phyloP scores from a whole-genome alignment of 371 early-diverging fungal species.

The Mucor indicus region DNA sequence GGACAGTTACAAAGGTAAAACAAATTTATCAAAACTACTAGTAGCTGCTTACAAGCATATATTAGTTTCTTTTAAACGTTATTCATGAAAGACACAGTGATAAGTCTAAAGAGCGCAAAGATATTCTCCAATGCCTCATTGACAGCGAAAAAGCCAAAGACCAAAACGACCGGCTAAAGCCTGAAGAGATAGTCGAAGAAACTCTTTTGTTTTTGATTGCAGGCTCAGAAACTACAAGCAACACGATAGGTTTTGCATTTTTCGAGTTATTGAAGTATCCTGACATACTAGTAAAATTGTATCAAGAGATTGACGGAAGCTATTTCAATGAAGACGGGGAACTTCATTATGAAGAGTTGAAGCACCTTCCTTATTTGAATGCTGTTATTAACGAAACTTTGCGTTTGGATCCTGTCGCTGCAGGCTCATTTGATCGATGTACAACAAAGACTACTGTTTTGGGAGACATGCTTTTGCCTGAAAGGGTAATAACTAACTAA shows the following conservation, averaged over 20 bases:
- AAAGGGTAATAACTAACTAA: slow-evolving; percentile 21
- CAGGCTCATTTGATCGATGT: slow-evolving; percentile 20
- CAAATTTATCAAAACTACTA: too few relatives aligned
- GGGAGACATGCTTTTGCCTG: slow-evolving; percentile 15
- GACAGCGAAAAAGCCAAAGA: slow-evolving; percentile 21
- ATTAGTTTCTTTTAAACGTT: too few relatives aligned
- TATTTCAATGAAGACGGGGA: slow-evolving; percentile 7
- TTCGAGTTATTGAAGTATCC: slow-evolving; percentile 30
- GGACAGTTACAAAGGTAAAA: too few relatives aligned
- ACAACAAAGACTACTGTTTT: slow-evolving; percentile 13
- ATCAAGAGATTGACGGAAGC: slow-evolving; percentile 30
- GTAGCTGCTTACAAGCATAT: too few relatives aligned
- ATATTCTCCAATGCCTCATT: slow-evolving; percentile 39
- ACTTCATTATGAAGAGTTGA: slow-evolving; percentile 25
- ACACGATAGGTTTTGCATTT: slow-evolving; percentile 32
- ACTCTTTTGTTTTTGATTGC: slow-evolving; percentile 37
- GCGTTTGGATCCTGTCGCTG: slow-evolving; percentile 28
- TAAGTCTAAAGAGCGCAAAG: too few relatives aligned
- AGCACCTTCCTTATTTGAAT: slow-evolving; percentile 31
- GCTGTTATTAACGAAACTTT: slow-evolving; percentile 39
- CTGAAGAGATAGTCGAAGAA: slow-evolving; percentile 31
- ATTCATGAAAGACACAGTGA: too few relatives aligned
- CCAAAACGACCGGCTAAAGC: slow-evolving; percentile 24
- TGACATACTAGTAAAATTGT: slow-evolving; percentile 17
- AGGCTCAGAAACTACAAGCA: slow-evolving; percentile 41